Percentiles rank a stretch among this genome's conserved stretches.
These are phyloP conservation scores for Trichosporon ovoides DNA, from an alignment of 1,284 basidiomycete genomes.

Conservation along the genomic window DNA sequence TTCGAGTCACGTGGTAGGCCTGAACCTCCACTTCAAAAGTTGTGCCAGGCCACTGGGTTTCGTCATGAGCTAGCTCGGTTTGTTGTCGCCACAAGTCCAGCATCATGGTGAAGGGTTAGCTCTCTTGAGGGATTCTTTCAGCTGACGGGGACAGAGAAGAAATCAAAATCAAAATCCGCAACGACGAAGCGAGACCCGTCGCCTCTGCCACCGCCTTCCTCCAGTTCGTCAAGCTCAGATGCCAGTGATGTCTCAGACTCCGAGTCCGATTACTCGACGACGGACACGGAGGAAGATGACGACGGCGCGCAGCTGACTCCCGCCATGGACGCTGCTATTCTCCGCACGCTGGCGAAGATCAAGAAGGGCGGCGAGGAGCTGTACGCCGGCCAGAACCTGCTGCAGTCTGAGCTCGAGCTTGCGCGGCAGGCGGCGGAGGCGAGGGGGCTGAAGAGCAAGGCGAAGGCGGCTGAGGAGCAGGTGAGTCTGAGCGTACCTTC, in stretches of 20 bases:
- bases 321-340: conserved; percentile 87
- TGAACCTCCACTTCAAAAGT: conserved; percentile 13
- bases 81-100: neutral
- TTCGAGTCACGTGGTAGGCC: neutral
- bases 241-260: conserved; percentile 18
- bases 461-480: conserved; percentile 25
- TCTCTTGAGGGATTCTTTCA: neutral
- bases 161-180: neutral
- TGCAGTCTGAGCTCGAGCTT: conserved; percentile 59
- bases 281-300: conserved; percentile 81
- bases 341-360: conserved; percentile 84
- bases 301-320: conserved; percentile 94
- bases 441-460: conserved; percentile 21
- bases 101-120: conserved; percentile 14
- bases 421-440: conserved; percentile 33
- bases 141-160: neutral
- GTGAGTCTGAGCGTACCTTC: conserved; percentile 15
- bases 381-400: conserved; percentile 63
- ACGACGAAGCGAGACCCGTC: conserved; percentile 10
- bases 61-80: neutral
- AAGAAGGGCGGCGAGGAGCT: conserved; percentile 68
- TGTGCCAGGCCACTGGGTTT: neutral
- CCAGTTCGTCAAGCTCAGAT: neutral
- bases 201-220: neutral
- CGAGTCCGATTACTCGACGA: conserved; percentile 32